A percentile compares a stretch with the other conserved stretches of the same genome.
Conservation (phyloP, 805 yeast species). For the Myxozyma mucilagina region DNA sequence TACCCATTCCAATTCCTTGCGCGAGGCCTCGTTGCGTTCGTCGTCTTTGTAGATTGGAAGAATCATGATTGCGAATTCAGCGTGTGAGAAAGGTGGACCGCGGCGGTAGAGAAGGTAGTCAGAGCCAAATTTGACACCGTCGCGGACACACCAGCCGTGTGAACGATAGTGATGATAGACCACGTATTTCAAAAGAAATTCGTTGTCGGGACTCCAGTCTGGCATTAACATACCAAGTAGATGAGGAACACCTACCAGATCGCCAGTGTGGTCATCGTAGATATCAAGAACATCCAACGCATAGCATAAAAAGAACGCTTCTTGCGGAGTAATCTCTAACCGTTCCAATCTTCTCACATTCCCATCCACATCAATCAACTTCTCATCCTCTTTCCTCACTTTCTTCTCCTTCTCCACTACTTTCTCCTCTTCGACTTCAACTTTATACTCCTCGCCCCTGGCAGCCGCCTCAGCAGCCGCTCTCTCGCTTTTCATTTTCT, state of each 20-base stretch:
- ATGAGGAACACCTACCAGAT: constrained; percentile 12
- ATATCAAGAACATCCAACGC: constrained; percentile 55
- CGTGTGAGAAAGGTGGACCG: constrained; percentile 96
- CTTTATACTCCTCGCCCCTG: background rate
- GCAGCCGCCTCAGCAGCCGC: constrained; percentile 51
- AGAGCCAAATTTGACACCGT: constrained; percentile 91
- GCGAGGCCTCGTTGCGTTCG: constrained; percentile 34
- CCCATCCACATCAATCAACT: constrained; percentile 36
- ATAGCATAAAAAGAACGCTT: constrained; percentile 66
- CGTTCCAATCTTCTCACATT: constrained; percentile 40
- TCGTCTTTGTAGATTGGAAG: constrained; percentile 44
- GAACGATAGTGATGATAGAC: constrained; percentile 86
- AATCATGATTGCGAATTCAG: constrained; percentile 73
- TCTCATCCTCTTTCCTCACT: constrained; percentile 45
- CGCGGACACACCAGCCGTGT: constrained; percentile 89
- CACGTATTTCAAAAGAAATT: constrained; percentile 58
- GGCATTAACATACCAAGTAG: constrained; percentile 29
- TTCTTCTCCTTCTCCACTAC: constrained; percentile 31
- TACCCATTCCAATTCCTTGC: constrained; percentile 57
- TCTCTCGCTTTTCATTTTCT: constrained; percentile 68
- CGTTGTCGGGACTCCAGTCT: constrained; percentile 41
- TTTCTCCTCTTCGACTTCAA: background rate
- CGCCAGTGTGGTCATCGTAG: constrained; percentile 30
- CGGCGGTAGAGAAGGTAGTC: constrained; percentile 78
- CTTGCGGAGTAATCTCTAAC: constrained; percentile 73